A percentile compares a stretch with the other conserved stretches of the same genome.
Conservation (phyloP, 805 yeast genomes). For the Wickerhamiella sorbophila region DNA sequence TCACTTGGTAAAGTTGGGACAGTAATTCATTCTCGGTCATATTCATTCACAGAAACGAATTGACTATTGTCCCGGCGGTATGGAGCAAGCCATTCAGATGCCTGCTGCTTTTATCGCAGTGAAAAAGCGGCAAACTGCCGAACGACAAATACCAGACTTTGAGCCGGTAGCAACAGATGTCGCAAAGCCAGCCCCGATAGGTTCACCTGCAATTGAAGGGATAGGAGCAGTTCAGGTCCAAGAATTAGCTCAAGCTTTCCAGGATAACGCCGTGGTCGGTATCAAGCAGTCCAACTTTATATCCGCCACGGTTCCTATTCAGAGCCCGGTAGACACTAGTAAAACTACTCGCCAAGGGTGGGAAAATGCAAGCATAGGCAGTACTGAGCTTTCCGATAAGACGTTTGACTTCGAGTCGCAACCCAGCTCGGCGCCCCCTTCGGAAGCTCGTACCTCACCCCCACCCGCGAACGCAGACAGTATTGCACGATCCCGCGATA, state of each 20-base stretch:
- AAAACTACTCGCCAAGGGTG: no score
- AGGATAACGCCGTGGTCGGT: background rate
- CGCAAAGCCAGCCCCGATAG: background rate
- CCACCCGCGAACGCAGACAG: background rate
- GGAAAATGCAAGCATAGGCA: no score
- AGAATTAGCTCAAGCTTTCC: background rate
- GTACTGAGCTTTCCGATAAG: no score
- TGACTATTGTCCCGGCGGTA: no score
- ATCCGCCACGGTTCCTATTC: background rate
- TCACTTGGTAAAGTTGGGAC: no score
- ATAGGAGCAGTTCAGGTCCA: background rate
- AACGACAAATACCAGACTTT: background rate
- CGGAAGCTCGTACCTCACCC: background rate
- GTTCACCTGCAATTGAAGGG: background rate
- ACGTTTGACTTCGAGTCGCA: no score
- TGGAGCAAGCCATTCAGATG: conserved; percentile 18
- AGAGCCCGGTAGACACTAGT: no score
- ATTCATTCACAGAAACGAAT: no score
- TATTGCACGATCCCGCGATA: background rate
- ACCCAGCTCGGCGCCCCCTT: no score
- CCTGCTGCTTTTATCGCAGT: conserved; percentile 21
- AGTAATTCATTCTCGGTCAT: no score
- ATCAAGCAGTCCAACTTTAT: background rate
- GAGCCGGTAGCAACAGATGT: background rate
- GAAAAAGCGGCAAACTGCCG: conserved; percentile 6